Conservation (phyloP, 2,329 filamentous ascomycete species). For the Lomentospora prolificans region DNA sequence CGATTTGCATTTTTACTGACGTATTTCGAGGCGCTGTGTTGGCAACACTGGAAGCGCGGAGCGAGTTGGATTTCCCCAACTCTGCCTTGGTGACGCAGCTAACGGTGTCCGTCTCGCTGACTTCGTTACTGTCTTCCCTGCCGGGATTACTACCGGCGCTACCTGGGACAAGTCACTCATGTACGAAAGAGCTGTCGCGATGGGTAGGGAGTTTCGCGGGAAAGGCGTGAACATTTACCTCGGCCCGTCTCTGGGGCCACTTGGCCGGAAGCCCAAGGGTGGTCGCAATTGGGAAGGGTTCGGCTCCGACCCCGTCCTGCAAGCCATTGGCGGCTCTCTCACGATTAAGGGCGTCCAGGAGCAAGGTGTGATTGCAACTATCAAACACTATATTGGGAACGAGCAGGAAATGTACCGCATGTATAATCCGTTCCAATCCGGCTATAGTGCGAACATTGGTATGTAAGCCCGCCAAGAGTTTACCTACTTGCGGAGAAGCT, state of each 20-base stretch:
- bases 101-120: conserved; percentile 64
- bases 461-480: conserved; percentile 19
- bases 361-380: conserved; percentile 45
- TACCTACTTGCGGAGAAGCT: not conserved
- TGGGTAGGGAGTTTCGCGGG: conserved; percentile 62
- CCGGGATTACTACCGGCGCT: conserved; percentile 67
- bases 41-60: conserved; percentile 66
- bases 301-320: conserved; percentile 59
- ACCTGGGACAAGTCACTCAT: conserved; percentile 67
- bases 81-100: conserved; percentile 64
- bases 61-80: conserved; percentile 60
- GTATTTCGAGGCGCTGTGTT: conserved; percentile 46
- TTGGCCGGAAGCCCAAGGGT: conserved; percentile 62
- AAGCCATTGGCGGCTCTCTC: conserved; percentile 66
- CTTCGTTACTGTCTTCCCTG: conserved; percentile 66
- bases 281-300: conserved; percentile 72
- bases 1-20: no score
- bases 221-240: conserved; percentile 66
- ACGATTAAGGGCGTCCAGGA: conserved; percentile 65
- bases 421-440: conserved; percentile 40
- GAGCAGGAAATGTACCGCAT: conserved; percentile 56
- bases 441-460: conserved; percentile 66
- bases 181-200: conserved; percentile 54
- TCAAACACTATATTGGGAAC: conserved; percentile 47
- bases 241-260: conserved; percentile 59